A percentile compares a stretch with the other conserved stretches of the same genome.
phyloP scores from a whole-genome alignment of 148 eudicot genomes.

The Rhododendron williamsianum region DNA sequence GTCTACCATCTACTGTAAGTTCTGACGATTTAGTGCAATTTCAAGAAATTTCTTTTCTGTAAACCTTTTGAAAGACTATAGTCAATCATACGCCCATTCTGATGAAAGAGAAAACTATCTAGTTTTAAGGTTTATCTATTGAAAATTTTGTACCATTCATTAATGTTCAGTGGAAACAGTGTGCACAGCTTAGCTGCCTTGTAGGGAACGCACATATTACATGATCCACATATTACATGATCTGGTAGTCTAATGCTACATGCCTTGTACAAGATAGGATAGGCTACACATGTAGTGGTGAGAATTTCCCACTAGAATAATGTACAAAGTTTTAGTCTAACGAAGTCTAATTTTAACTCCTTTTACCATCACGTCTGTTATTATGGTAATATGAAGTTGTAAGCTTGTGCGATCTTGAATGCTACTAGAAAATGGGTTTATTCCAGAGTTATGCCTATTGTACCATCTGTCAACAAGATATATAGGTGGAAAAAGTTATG shows the following conservation, averaged over 20 bases:
- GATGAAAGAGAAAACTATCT: background rate
- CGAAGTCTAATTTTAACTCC: background rate
- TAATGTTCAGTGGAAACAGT: background rate
- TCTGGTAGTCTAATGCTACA: background rate
- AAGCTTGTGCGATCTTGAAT: background rate
- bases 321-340: background rate
- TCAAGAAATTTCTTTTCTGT: background rate
- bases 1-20: background rate
- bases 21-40: background rate
- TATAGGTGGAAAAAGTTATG: background rate
- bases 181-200: background rate
- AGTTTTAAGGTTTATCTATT: background rate
- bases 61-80: background rate
- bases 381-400: background rate
- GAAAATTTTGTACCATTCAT: background rate
- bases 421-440: background rate
- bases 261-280: background rate
- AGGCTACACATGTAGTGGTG: background rate
- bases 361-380: background rate
- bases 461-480: background rate
- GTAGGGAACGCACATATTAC: background rate
- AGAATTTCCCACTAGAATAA: too few species aligned
- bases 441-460: background rate
- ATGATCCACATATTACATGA: background rate
- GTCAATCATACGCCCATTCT: background rate